phyloP scores from a whole-genome alignment of 2,329 filamentous ascomycete genomes.

The Claviceps sorghi region DNA sequence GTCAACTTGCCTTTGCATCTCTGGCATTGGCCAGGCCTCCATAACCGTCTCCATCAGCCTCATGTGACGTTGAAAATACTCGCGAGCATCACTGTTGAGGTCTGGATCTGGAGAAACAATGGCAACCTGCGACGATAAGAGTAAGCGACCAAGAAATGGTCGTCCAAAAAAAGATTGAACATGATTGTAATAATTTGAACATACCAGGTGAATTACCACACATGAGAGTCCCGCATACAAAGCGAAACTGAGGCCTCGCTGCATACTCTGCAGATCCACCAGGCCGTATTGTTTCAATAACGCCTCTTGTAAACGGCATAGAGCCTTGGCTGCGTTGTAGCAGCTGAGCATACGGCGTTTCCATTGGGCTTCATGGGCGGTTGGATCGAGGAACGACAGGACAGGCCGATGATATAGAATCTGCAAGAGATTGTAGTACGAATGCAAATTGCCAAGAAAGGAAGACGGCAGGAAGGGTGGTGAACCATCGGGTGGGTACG shows the following conservation, averaged over 20 bases:
- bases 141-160: conserved; percentile 2
- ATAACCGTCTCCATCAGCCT: conserved; percentile 78
- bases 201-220: conserved; percentile 81
- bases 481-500: conserved; percentile 63
- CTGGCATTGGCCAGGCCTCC: conserved; percentile 70
- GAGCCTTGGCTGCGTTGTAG: conserved; percentile 67
- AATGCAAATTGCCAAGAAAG: conserved; percentile 78
- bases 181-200: conserved; percentile 22
- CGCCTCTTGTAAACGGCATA: conserved; percentile 78
- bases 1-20: conserved; percentile 81
- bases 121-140: conserved; percentile 48
- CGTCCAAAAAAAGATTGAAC: background rate
- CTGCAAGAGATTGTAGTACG: conserved; percentile 72
- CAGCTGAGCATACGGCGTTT: conserved; percentile 78
- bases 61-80: conserved; percentile 91
- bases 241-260: conserved; percentile 84
- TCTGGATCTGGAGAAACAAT: conserved; percentile 87
- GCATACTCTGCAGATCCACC: conserved; percentile 76
- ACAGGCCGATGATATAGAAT: conserved; percentile 84
- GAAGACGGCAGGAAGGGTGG: conserved; percentile 75
- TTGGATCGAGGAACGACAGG: conserved; percentile 62
- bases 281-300: conserved; percentile 64
- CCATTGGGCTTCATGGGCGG: conserved; percentile 58
- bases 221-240: conserved; percentile 88
- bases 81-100: conserved; percentile 67